Percentiles rank a stretch among this genome's conserved stretches.
Evolutionary conservation across 352 stramenopile genomes (phyloP).

Genomic region (Phytophthora lateralis): DNA sequence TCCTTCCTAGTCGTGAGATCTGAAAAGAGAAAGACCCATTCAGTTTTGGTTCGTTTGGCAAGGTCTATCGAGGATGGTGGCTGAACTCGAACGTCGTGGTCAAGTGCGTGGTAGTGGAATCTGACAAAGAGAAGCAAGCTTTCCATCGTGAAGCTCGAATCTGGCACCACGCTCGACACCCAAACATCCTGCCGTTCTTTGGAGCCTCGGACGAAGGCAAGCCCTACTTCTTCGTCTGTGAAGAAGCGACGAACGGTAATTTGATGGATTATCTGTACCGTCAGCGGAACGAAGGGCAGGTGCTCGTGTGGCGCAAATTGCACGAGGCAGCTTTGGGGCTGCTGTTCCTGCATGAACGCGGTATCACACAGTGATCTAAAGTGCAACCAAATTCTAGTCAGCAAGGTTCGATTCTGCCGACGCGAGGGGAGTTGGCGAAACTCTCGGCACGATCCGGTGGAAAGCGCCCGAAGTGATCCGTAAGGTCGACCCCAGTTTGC

Average conservation of each 20-base stretch:
- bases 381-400: slow-evolving; percentile 19
- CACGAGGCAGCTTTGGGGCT: slow-evolving; percentile 12
- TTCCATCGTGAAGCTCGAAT: slow-evolving; percentile 14
- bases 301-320: slow-evolving; percentile 14
- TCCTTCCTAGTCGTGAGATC: slow-evolving; percentile 18
- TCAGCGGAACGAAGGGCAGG: neutral
- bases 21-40: slow-evolving; percentile 18
- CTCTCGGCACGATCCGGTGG: slow-evolving; percentile 14
- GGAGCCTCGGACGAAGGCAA: slow-evolving; percentile 16
- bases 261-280: slow-evolving; percentile 14
- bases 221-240: slow-evolving; percentile 19
- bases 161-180: slow-evolving; percentile 22
- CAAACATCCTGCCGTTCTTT: slow-evolving; percentile 26
- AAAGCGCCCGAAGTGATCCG: slow-evolving; percentile 17
- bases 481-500: slow-evolving; percentile 1
- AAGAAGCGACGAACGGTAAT: slow-evolving; percentile 14
- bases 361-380: slow-evolving; percentile 18
- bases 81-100: slow-evolving; percentile 14
- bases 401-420: slow-evolving; percentile 21
- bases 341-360: slow-evolving; percentile 14
- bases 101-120: slow-evolving; percentile 11
- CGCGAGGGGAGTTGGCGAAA: slow-evolving; percentile 7
- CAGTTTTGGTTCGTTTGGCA: slow-evolving; percentile 18
- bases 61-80: slow-evolving; percentile 21
- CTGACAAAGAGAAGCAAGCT: slow-evolving; percentile 12